Percentiles rank a stretch among this genome's conserved stretches.
These are phyloP conservation scores for Pelagophyceae sp. DNA, from an alignment of 352 stramenopile genomes.

Conservation along the genomic window DNA sequence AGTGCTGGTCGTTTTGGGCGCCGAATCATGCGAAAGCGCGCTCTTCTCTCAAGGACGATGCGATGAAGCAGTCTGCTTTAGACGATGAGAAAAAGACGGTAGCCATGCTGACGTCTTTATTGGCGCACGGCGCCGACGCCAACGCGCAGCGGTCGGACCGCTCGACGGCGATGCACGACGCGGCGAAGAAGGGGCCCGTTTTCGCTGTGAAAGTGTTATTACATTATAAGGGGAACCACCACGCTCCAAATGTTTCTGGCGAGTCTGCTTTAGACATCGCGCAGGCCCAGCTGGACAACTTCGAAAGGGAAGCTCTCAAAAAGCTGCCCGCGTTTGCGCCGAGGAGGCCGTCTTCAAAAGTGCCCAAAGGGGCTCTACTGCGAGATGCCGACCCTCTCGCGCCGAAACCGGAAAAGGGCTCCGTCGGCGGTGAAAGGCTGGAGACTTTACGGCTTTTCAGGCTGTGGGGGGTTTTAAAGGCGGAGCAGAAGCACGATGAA, in stretches of 20 bases:
- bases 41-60: background rate
- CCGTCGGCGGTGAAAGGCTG: too few species aligned
- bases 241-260: background rate
- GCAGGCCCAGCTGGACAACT: background rate
- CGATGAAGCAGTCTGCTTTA: background rate
- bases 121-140: background rate
- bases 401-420: background rate
- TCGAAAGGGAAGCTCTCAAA: background rate
- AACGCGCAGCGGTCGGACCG: background rate
- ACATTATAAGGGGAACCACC: background rate
- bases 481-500: constrained; percentile 2
- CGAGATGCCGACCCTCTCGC: background rate
- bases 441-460: background rate
- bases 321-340: background rate
- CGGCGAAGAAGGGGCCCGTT: background rate
- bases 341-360: background rate
- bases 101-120: background rate
- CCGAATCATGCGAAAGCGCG: background rate
- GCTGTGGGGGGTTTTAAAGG: background rate
- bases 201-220: background rate
- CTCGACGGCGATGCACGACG: background rate
- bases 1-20: background rate
- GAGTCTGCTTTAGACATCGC: background rate
- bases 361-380: background rate
- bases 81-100: background rate